A percentile compares a stretch with the other conserved stretches of the same genome.
These are phyloP conservation scores for Lecanoromycetidae sp. DNA, from an alignment of 2,329 filamentous ascomycete species.

Conservation along the genomic window DNA sequence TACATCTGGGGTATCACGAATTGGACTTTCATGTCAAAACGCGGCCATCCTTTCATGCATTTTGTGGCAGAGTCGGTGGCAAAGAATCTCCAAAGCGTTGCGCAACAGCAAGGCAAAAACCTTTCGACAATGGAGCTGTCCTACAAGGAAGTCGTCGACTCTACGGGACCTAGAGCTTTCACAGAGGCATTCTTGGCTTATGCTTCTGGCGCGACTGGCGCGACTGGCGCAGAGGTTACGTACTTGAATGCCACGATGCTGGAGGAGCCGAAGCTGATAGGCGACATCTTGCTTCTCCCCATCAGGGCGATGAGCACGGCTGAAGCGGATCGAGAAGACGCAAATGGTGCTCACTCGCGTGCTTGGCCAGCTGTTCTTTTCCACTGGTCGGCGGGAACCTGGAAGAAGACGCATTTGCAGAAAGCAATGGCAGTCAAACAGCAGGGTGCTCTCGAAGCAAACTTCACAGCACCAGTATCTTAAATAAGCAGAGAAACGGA, in stretches of 20 bases:
- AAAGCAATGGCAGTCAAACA: no score
- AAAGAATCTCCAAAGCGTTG: slow-evolving; percentile 19
- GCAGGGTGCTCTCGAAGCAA: no score
- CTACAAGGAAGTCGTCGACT: slow-evolving; percentile 26
- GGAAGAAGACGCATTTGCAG: slow-evolving; percentile 10
- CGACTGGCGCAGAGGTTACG: slow-evolving; percentile 21
- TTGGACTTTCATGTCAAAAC: slow-evolving; percentile 12
- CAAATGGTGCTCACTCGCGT: slow-evolving; percentile 1
- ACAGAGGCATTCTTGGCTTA: slow-evolving; percentile 25
- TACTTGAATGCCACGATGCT: slow-evolving; percentile 24
- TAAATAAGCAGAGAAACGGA: no score
- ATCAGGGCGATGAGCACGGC: slow-evolving; percentile 16
- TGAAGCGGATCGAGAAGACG: slow-evolving; percentile 11
- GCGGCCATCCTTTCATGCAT: slow-evolving; percentile 7
- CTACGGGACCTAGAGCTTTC: slow-evolving; percentile 25
- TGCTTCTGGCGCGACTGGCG: slow-evolving; percentile 19
- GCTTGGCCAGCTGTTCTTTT: slow-evolving; percentile 7
- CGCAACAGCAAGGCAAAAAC: background rate
- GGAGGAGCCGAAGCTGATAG: slow-evolving; percentile 23
- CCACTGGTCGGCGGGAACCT: slow-evolving; percentile 10
- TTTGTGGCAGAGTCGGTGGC: slow-evolving; percentile 5
- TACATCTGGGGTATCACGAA: slow-evolving; percentile 11
- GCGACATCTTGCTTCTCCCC: slow-evolving; percentile 26
- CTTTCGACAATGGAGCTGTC: slow-evolving; percentile 19
- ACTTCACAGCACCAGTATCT: no score